These are phyloP conservation scores for Fusarium hainanense DNA, from an alignment of 2,329 filamentous ascomycete genomes.

Conservation along the genomic window DNA sequence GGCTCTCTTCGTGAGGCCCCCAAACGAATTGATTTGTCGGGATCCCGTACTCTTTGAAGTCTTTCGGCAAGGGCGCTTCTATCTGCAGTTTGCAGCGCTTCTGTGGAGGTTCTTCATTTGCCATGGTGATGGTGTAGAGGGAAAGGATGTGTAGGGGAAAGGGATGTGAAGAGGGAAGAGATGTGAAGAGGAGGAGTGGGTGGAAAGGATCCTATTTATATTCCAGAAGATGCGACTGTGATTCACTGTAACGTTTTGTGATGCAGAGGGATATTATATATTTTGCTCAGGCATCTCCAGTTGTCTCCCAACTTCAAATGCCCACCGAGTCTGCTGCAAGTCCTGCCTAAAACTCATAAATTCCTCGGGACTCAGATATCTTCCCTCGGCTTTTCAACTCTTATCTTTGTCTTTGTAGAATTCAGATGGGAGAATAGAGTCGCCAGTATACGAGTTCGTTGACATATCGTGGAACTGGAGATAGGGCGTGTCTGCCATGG, in stretches of 20 bases:
- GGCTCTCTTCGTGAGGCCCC: slow-evolving; percentile 5
- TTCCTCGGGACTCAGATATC: background rate
- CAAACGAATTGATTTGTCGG: slow-evolving; percentile 25
- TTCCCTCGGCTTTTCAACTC: background rate
- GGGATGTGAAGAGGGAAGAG: background rate
- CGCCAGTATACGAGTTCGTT: background rate
- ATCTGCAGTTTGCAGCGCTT: slow-evolving; percentile 7
- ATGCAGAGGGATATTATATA: background rate
- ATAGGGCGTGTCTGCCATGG: background rate
- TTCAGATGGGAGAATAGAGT: background rate
- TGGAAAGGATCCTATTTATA: background rate
- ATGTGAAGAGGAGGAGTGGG: background rate
- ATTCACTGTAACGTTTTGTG: background rate
- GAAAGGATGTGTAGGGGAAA: background rate
- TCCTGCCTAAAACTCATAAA: background rate
- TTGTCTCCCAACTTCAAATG: background rate
- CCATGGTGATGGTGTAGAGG: background rate
- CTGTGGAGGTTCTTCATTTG: background rate
- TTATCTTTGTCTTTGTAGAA: background rate
- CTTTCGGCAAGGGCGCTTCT: slow-evolving; percentile 19
- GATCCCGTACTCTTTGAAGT: slow-evolving; percentile 28
- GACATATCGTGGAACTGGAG: background rate
- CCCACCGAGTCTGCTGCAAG: background rate
- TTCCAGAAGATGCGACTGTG: background rate
- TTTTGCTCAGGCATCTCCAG: background rate